Base-by-base conservation (phyloP, 2,329 filamentous ascomycete species). In the Byssothecium circinans region DNA sequence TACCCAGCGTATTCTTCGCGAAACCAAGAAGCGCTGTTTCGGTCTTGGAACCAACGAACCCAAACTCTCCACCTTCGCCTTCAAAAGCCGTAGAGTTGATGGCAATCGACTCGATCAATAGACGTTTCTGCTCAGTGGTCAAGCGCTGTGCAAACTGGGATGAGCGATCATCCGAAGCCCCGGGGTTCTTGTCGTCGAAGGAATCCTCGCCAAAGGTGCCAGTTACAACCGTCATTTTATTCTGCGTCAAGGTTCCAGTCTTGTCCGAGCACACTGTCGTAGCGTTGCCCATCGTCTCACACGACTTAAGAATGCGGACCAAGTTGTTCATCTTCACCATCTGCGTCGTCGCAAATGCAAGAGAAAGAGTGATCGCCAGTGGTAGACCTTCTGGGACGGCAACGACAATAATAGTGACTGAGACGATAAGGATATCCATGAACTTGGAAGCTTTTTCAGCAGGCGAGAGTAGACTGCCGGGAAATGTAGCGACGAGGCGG, bases 1-100 rank as follows among this genome's bases (percentile, higher is more conserved):
- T 77, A 27, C 75, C 78, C 4, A 81, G 67, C 38, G 77, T 69
- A 35, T 79, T 76, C 41, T 71, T 74, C 11, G 76, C 77, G 32
- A 80, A 70, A 15, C 75, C 69, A 6, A 81, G 67, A 6, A 81
- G 71, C 2, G 79, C 79, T 7, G 78, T 80, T 56, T 81, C 79
- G 0, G 79, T 81, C 65, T 81, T 81, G 32, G 79, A 81, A 2
- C 79, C 79, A 33, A 81, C 74, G 51, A 80, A 81, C 4, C 70
- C 72, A 34, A 80, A 75, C 19, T 78, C 73, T 11, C 77, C 75
- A 8, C 54, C 54, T 17, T 60, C 57, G 11, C 57, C 54, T 54
- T 81, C 78, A 43, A 81, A 81, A 0, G 79, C 79, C 0, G 79
- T 81, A 1, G 79, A 81, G 68, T 76, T 65, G 48, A 63, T 57